Conservation (phyloP, 306 rosid genomes). For the Oemleria cerasiformis region DNA sequence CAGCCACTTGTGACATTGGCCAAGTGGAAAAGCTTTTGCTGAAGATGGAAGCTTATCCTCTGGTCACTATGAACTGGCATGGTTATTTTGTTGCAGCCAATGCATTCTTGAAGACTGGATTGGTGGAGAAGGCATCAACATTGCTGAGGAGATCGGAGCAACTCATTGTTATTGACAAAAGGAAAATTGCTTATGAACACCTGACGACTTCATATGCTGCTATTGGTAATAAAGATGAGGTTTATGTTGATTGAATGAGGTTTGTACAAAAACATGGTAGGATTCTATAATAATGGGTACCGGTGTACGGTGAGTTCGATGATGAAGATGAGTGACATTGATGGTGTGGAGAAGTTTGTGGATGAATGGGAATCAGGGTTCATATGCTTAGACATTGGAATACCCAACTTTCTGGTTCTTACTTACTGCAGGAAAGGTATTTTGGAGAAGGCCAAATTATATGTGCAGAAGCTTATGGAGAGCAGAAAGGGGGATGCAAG, state of each 20-base stretch:
- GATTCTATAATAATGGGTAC: constrained; percentile 33
- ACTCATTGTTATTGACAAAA: not conserved
- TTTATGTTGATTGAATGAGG: constrained; percentile 65
- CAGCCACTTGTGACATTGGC: not conserved
- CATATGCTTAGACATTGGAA: constrained; percentile 36
- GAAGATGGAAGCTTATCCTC: not conserved
- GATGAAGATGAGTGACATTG: constrained; percentile 55
- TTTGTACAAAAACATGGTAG: constrained; percentile 25
- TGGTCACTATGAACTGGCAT: not conserved
- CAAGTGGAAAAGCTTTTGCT: not conserved
- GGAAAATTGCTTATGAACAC: constrained; percentile 42
- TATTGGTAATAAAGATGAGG: constrained; percentile 53
- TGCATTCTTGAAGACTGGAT: not conserved
- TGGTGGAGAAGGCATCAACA: not conserved
- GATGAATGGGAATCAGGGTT: constrained; percentile 58
- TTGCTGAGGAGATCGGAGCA: not conserved
- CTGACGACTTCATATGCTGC: constrained; percentile 41
- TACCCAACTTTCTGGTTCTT: constrained; percentile 44
- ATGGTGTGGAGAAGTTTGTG: constrained; percentile 58
- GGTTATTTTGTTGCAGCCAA: not conserved
- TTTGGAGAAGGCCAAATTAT: constrained; percentile 58
- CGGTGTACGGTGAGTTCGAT: constrained; percentile 46
- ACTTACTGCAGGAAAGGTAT: constrained; percentile 52
- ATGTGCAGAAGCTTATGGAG: constrained; percentile 39
- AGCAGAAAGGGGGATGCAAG: constrained; percentile 41